Conservation (phyloP, 2,329 filamentous ascomycete genomes). For the Aspergillus thermomutatus region DNA sequence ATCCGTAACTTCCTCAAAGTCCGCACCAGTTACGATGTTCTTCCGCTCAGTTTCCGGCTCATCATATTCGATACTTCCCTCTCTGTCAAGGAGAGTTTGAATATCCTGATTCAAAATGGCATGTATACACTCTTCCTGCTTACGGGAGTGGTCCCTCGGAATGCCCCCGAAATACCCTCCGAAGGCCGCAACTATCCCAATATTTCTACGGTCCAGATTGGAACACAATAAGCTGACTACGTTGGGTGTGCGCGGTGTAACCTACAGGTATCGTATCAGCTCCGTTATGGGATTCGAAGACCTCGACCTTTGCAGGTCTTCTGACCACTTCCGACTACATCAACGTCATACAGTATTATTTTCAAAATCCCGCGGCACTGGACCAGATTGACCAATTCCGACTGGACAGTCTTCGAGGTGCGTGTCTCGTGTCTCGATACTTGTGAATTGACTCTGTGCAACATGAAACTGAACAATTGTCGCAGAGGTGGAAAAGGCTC, state of each 20-base stretch:
- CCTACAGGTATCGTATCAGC: conserved; percentile 87
- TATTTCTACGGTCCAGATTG: not conserved
- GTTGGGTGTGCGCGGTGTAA: conserved; percentile 12
- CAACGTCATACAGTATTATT: conserved; percentile 99
- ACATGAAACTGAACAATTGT: conserved; percentile 1
- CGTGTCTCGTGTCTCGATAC: conserved; percentile 16
- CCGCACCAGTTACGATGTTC: conserved; percentile 94
- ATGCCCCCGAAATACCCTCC: not conserved
- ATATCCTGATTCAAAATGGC: conserved; percentile 96
- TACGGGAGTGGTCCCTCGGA: not conserved
- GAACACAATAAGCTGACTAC: conserved; percentile 17
- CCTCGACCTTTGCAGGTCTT: conserved; percentile 87
- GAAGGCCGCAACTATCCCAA: not conserved
- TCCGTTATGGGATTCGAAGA: conserved; percentile 92
- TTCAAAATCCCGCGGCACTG: conserved; percentile 88
- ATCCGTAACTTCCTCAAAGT: conserved; percentile 96
- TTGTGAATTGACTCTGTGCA: not conserved
- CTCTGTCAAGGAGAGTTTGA: conserved; percentile 94
- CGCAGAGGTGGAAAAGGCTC: conserved; percentile 88
- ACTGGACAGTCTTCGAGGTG: conserved; percentile 86
- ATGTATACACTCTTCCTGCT: conserved; percentile 20
- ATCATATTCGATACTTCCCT: conserved; percentile 94
- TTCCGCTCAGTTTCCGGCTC: conserved; percentile 91
- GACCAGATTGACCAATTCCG: conserved; percentile 90
- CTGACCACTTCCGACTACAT: conserved; percentile 97